Evolutionary conservation across 768 basidiomycete genomes (phyloP), one percentile per base, ranked within the genome.

Genomic region (Strobilomyces confusus): DNA sequence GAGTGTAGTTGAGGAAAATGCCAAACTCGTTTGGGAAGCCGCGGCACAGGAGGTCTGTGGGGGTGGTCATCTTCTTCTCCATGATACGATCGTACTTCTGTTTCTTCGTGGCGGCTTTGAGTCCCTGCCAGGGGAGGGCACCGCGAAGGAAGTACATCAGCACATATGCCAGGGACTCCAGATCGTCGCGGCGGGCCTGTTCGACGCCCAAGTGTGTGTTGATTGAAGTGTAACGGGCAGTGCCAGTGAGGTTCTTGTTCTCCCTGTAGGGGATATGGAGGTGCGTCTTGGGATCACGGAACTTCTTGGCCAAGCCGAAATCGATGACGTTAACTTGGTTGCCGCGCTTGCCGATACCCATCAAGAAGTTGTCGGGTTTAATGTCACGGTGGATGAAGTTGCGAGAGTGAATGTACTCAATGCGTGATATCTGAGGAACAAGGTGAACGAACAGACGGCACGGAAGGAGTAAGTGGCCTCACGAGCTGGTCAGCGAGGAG

Each of bases 51-150:
- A 95, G 79, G 70, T 98, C 94, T 47, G 92, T 95, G 14, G 94
- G 92, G 0, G 94, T 97, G 34, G 97, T 98, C 94, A 99, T 98
- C 84, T 99, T 99, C 84, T 99, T 99, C 77, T 99, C 97, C 97
- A 99, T 99, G 77, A 99, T 99, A 56, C 97, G 88, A 74, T 98
- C 97, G 73, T 98, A 98, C 78, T 99, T 99, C 81, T 99, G 97
- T 84, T 99, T 99, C 92, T 99, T 99, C 55, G 97, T 99, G 37
- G 95, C 95, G 55, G 97, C 97, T 78, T 99, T 99, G 69, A 99
- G 84, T 55, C 97, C 97, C 73, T 99, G 97, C 95, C 95, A 99
- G 30, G 95, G 95, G 41, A 99, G 83, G 52, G 92, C 88, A 45
- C 95, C 97, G 59, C 95, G 93, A 59, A 99, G 87, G 84, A 99